Evolutionary conservation across 164 flowering plant species (phyloP), one percentile per base, ranked within the genome.

Genomic region (Chimonanthus salicifolius): DNA sequence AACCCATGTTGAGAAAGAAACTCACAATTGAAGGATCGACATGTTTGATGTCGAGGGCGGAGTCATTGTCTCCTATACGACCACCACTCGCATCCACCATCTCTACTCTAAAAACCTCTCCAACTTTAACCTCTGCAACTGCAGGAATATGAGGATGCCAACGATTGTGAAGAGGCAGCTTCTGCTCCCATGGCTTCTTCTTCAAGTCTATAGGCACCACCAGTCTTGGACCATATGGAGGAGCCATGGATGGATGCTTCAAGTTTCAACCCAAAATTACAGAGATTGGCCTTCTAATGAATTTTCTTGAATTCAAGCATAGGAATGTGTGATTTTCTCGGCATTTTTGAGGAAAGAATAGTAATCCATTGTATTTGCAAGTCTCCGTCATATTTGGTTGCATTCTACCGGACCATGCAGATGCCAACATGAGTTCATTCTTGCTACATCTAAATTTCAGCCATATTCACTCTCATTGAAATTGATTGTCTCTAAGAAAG

Each of bases 41-140:
- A 74, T 76, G 72, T 73, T 87, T 89, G 75, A 88, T 71, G 67
- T 87, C 94, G 0, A 84, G 78, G 6, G 89, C 91, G 4, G 89
- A 65, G 76, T 76, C 43, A 47, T 45, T 67, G 58, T 94, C 90
- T 67, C 72, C 79, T 6, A 92, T 77, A 5, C 45, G 77, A 72
- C 94, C 97, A 47, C 91, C 96, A 33, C 92, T 90, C 94, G 90
- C 89, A 72, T 94, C 97, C 45, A 89, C 78, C 94, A 88, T 90
- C 82, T 91, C 97, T 58, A 90, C 78, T 75, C 94, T 83, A 78
- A 91, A 84, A 49, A 94, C 0, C 74, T 91, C 88, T 10, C 87
- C 86, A 2, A 77, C 78, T 43, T 73, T 81, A 67, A 89, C 95
- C 67, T 87, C 89, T 1, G 89, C 87, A 60, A 91, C 94, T 3